Base-by-base conservation (phyloP, 805 yeast genomes). In the Cyberlindnera misumaiensis region DNA sequence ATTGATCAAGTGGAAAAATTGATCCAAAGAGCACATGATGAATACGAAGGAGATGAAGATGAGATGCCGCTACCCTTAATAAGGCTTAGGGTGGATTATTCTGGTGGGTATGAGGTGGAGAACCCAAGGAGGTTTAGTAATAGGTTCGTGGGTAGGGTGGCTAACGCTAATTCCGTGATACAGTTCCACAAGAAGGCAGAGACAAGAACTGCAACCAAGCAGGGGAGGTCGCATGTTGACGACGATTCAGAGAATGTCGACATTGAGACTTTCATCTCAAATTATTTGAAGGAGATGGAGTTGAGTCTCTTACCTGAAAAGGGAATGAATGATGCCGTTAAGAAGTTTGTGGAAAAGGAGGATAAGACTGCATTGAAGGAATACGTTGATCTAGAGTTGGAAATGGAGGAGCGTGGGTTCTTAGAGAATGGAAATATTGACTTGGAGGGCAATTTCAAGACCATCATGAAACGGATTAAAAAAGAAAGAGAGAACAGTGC, bases 41-140 rank as follows among this genome's bases (percentile, higher is more conserved):
- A 67, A 20, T 83, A 78, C 69, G 55, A 48, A 18, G 58, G 52
- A 5, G 58, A 61, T 15, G 52, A 62, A 45, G 70, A 64, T 1
- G 43, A 49, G 0, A 52, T 68, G n/a, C 93, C 94, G 1, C 61
- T 89, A 15, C 98, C 98, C 0, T 64, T 93, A 35, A 67, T 93
- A 4, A 64, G 98, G 34, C 58, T 93, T 13, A 66, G 88, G 27
- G 96, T 89, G 0, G 97, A 93, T 48, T 90, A 90, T 50, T 68
- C 85, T 16, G 96, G 94, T 1, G 95, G 89, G 4, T 90, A 75
- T 52, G 96, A 88, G 48, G 87, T 93, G 13, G 97, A 89, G 52
- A 90, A 89, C 53, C 84, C 95, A 0, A 68, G 94, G 37, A 64
- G 96, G 45, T 86, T 93, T 46, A 86, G 96, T 12, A 87, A 89